Evolutionary conservation across 1,284 basidiomycete genomes (phyloP).

Genomic region (Melampsora americana): DNA sequence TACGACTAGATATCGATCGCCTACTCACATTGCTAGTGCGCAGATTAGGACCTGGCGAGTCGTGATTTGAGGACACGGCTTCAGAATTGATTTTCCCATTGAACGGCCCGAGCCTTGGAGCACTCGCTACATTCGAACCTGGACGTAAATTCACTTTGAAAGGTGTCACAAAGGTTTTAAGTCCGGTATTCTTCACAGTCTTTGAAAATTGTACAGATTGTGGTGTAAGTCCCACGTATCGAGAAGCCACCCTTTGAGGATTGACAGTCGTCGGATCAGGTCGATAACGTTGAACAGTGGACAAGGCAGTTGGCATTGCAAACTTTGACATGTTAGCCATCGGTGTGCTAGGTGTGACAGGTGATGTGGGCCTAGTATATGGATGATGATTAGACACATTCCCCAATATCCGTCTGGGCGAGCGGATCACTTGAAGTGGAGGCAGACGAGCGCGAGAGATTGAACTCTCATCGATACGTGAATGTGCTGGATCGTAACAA

Average conservation of each 20-base stretch:
- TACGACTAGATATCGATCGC: background rate
- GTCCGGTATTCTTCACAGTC: conserved; percentile 1
- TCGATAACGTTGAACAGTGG: conserved; percentile 5
- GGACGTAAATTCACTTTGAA: conserved; percentile 23
- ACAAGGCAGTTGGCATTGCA: conserved; percentile 9
- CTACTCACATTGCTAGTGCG: conserved; percentile 2
- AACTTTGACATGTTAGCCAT: conserved; percentile 11
- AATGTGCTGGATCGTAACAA: background rate
- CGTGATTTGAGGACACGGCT: background rate
- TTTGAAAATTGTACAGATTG: conserved; percentile 8
- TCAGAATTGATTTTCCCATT: conserved; percentile 6
- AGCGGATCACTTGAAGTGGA: conserved; percentile 2
- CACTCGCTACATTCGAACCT: conserved; percentile 7
- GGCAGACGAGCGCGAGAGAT: conserved; percentile 17
- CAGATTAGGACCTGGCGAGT: conserved; percentile 15
- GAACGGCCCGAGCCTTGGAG: background rate
- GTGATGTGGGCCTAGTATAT: conserved; percentile 7
- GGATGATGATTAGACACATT: background rate
- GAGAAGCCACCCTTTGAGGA: background rate
- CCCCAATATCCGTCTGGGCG: background rate
- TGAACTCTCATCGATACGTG: conserved; percentile 4
- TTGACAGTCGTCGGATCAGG: background rate
- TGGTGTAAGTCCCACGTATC: conserved; percentile 30
- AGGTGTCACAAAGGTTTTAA: conserved; percentile 35
- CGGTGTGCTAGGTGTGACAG: background rate